Evolutionary conservation across 179 eudicot genomes (phyloP).

Genomic region (Heliamphora ciliata): DNA sequence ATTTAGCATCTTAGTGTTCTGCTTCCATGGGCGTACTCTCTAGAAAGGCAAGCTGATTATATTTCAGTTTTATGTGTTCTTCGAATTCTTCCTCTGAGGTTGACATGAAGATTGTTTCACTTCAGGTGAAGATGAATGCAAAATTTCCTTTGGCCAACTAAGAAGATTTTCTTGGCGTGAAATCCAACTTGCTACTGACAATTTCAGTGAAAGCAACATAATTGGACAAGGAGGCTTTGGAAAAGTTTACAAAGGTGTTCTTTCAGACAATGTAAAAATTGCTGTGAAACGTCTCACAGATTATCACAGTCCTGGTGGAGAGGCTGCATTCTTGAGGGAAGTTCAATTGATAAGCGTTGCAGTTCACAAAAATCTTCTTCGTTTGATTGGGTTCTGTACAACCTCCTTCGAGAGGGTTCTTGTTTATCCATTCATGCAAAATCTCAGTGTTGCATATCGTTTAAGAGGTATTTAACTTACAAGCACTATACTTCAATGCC

Average conservation of each 20-base stretch:
- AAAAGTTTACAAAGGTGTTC: constrained; percentile 74
- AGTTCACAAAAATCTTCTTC: constrained; percentile 84
- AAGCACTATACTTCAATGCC: neutral
- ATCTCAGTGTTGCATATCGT: constrained; percentile 85
- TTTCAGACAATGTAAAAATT: constrained; percentile 55
- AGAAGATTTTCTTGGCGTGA: constrained; percentile 87
- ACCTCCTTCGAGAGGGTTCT: constrained; percentile 78
- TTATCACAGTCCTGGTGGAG: constrained; percentile 75
- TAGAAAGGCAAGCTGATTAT: neutral
- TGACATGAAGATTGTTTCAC: neutral
- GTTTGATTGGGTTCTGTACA: constrained; percentile 84
- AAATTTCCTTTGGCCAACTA: constrained; percentile 70
- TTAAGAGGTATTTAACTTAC: constrained; percentile 52
- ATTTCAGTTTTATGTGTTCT: too few species aligned
- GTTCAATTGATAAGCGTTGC: constrained; percentile 84
- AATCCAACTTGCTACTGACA: constrained; percentile 70
- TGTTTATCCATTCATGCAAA: constrained; percentile 89
- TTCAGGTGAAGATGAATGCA: constrained; percentile 73
- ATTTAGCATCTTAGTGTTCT: neutral
- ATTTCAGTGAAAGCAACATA: constrained; percentile 63
- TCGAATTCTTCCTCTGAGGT: neutral
- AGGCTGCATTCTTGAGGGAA: constrained; percentile 85
- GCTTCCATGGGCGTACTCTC: neutral
- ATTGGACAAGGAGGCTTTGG: constrained; percentile 97
- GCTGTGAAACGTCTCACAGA: constrained; percentile 87